A percentile compares a stretch with the other conserved stretches of the same genome.
Conservation (phyloP, 768 basidiomycete species). For the Hericium erinaceus region DNA sequence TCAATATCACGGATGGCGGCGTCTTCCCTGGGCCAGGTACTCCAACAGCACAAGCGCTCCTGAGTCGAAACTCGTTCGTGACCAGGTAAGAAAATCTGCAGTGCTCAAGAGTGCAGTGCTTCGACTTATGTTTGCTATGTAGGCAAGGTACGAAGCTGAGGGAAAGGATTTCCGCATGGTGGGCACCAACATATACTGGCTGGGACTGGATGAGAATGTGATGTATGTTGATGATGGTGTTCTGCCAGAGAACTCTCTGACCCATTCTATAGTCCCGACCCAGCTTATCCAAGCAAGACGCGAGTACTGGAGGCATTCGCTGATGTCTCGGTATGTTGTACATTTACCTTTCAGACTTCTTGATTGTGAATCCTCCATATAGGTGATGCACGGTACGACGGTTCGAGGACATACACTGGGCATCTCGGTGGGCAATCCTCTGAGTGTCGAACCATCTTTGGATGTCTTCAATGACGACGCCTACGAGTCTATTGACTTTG, state of each 20-base stretch:
- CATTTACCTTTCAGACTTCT: background rate
- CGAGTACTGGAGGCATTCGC: conserved; percentile 20
- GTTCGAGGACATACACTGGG: conserved; percentile 23
- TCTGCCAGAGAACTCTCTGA: background rate
- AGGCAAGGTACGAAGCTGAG: background rate
- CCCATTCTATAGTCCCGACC: conserved; percentile 4
- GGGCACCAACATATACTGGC: conserved; percentile 24
- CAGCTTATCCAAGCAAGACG: conserved; percentile 16
- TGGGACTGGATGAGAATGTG: conserved; percentile 26
- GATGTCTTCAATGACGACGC: conserved; percentile 20
- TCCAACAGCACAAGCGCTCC: background rate
- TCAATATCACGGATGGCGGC: background rate
- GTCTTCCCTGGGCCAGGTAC: background rate
- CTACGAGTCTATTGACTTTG: conserved; percentile 22
- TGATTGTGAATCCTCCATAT: too few species aligned
- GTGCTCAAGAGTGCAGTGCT: background rate
- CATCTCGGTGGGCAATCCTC: conserved; percentile 19
- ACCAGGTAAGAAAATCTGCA: background rate
- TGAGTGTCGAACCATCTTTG: conserved; percentile 21
- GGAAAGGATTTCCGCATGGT: background rate
- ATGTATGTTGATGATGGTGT: background rate
- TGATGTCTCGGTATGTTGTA: conserved; percentile 7
- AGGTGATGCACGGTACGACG: conserved; percentile 17
- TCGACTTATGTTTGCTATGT: background rate
- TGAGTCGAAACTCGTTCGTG: background rate